Conservation (phyloP, 1,284 basidiomycete genomes). For the Ustilago bromivora region DNA sequence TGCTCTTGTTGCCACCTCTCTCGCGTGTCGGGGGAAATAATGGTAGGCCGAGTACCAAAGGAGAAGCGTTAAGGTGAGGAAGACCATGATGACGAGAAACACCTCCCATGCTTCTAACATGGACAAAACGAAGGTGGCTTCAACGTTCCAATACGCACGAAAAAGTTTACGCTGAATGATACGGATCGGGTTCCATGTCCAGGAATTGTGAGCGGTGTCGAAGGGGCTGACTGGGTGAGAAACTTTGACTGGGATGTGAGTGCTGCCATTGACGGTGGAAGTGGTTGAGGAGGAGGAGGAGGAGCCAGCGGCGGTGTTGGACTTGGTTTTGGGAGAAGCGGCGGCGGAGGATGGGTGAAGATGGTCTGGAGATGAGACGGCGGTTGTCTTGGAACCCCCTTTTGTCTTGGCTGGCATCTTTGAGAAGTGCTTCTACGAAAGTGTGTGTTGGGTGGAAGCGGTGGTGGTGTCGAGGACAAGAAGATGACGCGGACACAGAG, state of each 20-base stretch:
- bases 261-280: conserved; percentile 14
- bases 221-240: neutral
- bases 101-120: conserved; percentile 56
- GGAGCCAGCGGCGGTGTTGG: conserved; percentile 11
- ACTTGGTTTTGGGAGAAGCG: conserved; percentile 3
- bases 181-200: conserved; percentile 47
- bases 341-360: conserved; percentile 31
- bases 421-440: neutral
- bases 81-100: conserved; percentile 42
- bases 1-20: conserved; percentile 30
- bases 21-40: conserved; percentile 46
- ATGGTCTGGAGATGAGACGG: conserved; percentile 12
- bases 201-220: conserved; percentile 10
- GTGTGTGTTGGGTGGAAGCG: neutral
- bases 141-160: conserved; percentile 42
- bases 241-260: conserved; percentile 19
- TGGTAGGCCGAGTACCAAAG: conserved; percentile 40
- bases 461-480: neutral
- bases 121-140: conserved; percentile 42
- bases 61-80: conserved; percentile 25
- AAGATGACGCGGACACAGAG: neutral
- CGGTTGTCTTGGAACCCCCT: conserved; percentile 16
- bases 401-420: conserved; percentile 32
- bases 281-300: conserved; percentile 20
- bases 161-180: conserved; percentile 49